Evolutionary conservation across 1,139 yeast genomes (phyloP), one percentile per base, ranked within the genome.

Genomic region (Zygosaccharomyces sapae): DNA sequence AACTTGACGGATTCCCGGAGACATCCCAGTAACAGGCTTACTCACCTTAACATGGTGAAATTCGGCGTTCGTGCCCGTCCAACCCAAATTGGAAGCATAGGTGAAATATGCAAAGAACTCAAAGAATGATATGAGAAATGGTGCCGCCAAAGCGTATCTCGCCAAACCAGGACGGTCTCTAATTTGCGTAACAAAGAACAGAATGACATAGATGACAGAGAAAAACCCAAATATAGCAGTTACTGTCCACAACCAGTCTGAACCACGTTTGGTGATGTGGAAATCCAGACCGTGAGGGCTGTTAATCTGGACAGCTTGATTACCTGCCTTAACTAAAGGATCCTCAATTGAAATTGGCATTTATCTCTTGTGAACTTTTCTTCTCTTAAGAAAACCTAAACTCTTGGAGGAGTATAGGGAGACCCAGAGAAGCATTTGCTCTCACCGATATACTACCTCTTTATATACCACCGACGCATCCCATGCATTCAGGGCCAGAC

Each of bases 231-330:
- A 78, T 35, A 75, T 41, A 2, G 79, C 63, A 57, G 83, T 80
- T 16, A 72, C 84, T 1, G 88, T 77, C 87, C 87, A 82, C 54
- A 78, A 71, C 86, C 86, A 82, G 62, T 79, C 78, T 5, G 86
- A 79, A 58, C 88, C 88, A 55, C 77, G 80, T 10, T 61, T 53
- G 16, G 85, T 80, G 41, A 81, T 55, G 50, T 76, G 79, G 59
- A 80, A 75, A 52, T 76, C 80, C 46, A 73, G 65, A 2, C 62
- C 66, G 5, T 61, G 43, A 10, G 73, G 62, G 2, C 79, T 74
- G 57, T 81, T 81, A 48, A 77, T 61, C 3, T 57, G 45, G 37
- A 79, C 63, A 16, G 83, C 86, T 45, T 73, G 67, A 64, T 81
- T 81, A 29, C 47, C 44, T 13, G 46, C 46, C 25, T 44, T 39